Evolutionary conservation across 2,329 filamentous ascomycete genomes (phyloP).

Genomic region (Cercospora sp.): DNA sequence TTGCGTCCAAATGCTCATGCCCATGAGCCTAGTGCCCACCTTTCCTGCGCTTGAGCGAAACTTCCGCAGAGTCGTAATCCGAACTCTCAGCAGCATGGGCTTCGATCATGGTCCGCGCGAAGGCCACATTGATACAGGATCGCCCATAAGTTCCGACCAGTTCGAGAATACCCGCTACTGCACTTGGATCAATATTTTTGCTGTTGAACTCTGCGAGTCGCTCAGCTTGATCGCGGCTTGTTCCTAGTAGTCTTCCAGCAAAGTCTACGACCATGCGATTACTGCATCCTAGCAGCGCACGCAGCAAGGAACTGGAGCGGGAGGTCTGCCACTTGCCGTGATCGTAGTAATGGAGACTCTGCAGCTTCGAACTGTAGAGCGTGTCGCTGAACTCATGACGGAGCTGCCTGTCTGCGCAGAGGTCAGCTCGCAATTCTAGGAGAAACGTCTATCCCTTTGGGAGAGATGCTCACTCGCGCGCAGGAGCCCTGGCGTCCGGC

Average conservation of each 20-base stretch:
- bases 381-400: conserved; percentile 1
- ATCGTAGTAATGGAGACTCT: background rate
- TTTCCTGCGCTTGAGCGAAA: background rate
- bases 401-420: background rate
- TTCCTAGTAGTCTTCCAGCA: background rate
- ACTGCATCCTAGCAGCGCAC: background rate
- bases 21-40: background rate
- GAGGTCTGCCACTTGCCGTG: background rate
- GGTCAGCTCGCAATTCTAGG: background rate
- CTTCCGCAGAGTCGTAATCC: background rate
- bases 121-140: conserved; percentile 2
- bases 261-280: background rate
- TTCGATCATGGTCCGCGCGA: background rate
- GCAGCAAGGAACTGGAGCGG: background rate
- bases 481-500: background rate
- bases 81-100: background rate
- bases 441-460: background rate
- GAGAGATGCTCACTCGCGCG: background rate
- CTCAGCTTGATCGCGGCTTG: background rate
- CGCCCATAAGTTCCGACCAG: background rate
- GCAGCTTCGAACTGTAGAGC: conserved; percentile 8
- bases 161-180: background rate
- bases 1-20: background rate
- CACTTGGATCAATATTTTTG: background rate
- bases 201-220: background rate